These are phyloP conservation scores for Cyclostephanos invisitatus DNA, from an alignment of 108 stramenopile species.

Conservation along the genomic window DNA sequence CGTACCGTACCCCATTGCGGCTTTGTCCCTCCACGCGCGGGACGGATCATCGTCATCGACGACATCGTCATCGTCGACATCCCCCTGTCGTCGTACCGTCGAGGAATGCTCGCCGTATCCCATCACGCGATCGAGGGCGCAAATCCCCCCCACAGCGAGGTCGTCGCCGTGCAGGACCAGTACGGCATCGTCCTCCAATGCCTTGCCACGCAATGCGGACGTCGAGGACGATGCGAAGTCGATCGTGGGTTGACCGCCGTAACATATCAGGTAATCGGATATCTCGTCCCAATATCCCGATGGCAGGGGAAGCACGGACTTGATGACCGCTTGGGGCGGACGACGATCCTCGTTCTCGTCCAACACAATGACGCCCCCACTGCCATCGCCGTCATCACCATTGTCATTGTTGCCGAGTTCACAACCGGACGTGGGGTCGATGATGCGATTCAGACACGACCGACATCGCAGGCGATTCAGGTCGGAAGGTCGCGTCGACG, in stretches of 20 bases:
- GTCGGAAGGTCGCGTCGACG: constrained; percentile 11
- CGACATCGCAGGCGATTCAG: constrained; percentile 54
- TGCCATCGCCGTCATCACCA: too few species aligned
- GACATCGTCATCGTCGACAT: not conserved
- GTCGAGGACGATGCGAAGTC: constrained; percentile 50
- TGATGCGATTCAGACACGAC: constrained; percentile 54
- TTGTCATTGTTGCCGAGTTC: too few species aligned
- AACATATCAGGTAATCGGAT: constrained; percentile 79
- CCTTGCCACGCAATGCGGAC: constrained; percentile 32
- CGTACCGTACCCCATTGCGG: constrained; percentile 2
- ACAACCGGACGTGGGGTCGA: constrained; percentile 23
- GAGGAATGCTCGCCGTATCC: constrained; percentile 61
- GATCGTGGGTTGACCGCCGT: constrained; percentile 43
- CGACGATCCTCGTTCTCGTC: not conserved
- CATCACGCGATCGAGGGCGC: constrained; percentile 43
- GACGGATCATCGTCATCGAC: not conserved
- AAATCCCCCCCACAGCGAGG: constrained; percentile 36
- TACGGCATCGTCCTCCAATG: constrained; percentile 62
- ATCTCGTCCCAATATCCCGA: constrained; percentile 85
- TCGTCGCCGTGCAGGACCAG: constrained; percentile 62
- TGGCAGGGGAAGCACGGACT: constrained; percentile 56
- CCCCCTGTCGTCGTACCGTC: not conserved
- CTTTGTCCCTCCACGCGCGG: constrained; percentile 48
- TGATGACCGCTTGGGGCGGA: constrained; percentile 10
- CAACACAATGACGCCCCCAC: too few species aligned